These are phyloP conservation scores for Lachnellula suecica DNA, from an alignment of 2,329 filamentous ascomycete genomes.

Conservation along the genomic window DNA sequence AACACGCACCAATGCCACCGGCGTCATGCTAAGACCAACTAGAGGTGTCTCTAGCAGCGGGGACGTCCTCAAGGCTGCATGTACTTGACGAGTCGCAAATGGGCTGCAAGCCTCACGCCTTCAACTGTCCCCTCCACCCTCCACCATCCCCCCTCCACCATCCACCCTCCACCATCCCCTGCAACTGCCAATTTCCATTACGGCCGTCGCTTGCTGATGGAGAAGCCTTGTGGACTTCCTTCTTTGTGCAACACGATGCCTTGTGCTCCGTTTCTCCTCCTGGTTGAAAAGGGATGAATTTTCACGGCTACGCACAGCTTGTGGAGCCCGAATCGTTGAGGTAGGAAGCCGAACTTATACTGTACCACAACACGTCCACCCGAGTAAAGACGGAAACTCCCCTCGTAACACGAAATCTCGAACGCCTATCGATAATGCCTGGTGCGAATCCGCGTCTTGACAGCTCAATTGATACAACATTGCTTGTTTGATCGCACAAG, in stretches of 20 bases:
- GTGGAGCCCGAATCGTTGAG: neutral
- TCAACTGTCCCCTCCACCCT: too few relatives aligned
- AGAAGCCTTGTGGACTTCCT: neutral
- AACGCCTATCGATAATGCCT: neutral
- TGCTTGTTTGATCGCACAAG: neutral
- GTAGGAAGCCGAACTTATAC: neutral
- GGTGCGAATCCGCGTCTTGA: neutral
- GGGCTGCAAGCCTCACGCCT: too few relatives aligned
- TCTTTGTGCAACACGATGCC: neutral
- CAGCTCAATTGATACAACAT: neutral
- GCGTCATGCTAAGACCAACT: too few relatives aligned
- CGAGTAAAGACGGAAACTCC: too few relatives aligned
- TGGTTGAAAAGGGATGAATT: neutral
- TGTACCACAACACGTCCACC: too few relatives aligned
- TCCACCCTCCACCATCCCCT: too few relatives aligned
- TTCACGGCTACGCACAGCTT: neutral
- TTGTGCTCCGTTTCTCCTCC: neutral
- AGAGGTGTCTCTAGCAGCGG: too few relatives aligned
- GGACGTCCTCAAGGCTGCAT: too few relatives aligned
- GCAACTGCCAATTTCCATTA: neutral
- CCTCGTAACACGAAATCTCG: neutral
- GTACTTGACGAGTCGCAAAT: too few relatives aligned
- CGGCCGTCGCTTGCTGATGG: neutral
- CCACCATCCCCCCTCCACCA: too few relatives aligned
- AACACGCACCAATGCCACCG: too few relatives aligned